These are phyloP conservation scores for Ampelocalamus luodianensis DNA, from an alignment of 176 grass and related monocot genomes.

Conservation along the genomic window DNA sequence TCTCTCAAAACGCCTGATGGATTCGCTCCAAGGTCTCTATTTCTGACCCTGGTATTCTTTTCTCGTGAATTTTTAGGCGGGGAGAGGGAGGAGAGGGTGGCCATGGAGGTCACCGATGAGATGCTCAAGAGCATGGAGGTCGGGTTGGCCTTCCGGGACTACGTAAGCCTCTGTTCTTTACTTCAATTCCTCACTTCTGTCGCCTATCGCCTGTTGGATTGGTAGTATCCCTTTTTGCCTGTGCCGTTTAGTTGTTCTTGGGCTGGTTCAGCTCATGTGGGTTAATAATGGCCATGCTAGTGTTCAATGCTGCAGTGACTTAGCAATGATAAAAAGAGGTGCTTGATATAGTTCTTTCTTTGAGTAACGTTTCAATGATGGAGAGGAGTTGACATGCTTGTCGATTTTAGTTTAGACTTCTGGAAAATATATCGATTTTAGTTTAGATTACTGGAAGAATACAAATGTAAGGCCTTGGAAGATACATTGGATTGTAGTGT, in stretches of 20 bases:
- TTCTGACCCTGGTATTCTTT: background rate
- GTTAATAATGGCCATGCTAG: background rate
- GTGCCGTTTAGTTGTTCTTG: background rate
- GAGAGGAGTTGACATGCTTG: background rate
- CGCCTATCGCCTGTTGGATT: background rate
- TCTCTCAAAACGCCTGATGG: background rate
- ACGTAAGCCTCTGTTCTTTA: conserved; percentile 51
- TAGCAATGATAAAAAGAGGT: background rate
- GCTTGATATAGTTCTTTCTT: background rate
- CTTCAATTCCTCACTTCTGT: background rate
- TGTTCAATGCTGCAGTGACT: background rate
- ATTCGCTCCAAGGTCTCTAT: background rate
- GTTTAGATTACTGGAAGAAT: conserved; percentile 24
- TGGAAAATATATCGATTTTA: background rate
- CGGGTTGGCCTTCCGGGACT: conserved; percentile 90
- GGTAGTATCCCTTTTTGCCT: background rate
- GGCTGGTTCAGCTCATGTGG: background rate
- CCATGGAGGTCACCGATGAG: conserved; percentile 91
- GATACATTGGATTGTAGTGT: background rate
- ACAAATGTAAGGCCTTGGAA: background rate
- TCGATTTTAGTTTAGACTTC: conserved; percentile 1
- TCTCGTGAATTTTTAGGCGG: conserved; percentile 2
- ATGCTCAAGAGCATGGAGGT: conserved; percentile 99
- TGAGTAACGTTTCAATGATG: background rate
- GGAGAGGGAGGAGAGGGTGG: conserved; percentile 56